Conservation (phyloP, 2,329 filamentous ascomycete genomes). For the Fusarium abutilonis region DNA sequence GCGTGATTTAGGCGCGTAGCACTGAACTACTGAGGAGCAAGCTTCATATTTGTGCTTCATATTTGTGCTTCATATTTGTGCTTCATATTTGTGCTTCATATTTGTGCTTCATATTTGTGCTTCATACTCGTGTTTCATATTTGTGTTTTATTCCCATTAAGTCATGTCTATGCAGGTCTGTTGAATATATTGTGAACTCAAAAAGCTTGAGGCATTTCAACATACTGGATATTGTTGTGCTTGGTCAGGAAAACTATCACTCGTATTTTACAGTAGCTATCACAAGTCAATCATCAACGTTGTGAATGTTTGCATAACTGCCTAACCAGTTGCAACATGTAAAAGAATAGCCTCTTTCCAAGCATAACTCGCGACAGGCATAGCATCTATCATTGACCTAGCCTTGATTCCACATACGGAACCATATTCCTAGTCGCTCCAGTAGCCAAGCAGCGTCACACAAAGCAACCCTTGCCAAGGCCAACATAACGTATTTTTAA, state of each 20-base stretch:
- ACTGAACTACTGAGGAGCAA: too few species aligned
- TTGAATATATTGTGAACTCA: too few species aligned
- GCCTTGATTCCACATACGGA: not conserved
- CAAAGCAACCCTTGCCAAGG: not conserved
- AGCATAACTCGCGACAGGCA: not conserved
- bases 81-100: too few species aligned
- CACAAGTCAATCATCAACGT: not conserved
- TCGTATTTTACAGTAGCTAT: too few species aligned
- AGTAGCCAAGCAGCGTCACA: not conserved
- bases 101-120: too few species aligned
- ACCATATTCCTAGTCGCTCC: constrained; percentile 1
- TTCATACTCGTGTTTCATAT: too few species aligned
- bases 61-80: too few species aligned
- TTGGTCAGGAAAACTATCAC: too few species aligned
- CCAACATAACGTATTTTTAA: constrained; percentile 2
- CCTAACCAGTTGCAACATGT: not conserved
- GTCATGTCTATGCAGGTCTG: constrained; percentile 2
- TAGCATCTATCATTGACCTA: not conserved
- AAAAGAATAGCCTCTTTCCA: not conserved
- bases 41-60: not conserved
- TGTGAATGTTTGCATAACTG: constrained; percentile 6
- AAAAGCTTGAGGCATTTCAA: too few species aligned
- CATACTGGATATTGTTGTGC: too few species aligned
- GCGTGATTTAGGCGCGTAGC: too few species aligned
- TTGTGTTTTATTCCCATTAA: not conserved